Base-by-base conservation (phyloP, 805 yeast species). In the Starmerella ratchasimensis region DNA sequence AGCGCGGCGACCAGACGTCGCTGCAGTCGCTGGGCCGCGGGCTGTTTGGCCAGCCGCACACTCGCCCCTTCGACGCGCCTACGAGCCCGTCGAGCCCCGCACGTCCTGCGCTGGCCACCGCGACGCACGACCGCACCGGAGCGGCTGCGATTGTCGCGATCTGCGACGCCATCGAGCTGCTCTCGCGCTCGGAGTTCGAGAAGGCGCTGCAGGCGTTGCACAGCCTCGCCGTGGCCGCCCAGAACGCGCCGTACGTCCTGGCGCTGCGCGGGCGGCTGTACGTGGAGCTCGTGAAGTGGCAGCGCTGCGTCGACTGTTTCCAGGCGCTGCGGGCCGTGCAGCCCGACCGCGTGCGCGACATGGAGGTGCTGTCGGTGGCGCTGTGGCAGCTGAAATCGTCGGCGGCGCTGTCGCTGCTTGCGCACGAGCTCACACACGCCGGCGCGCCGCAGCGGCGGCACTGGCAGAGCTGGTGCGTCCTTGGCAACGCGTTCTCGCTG, bases 351-450 rank as follows among this genome's bases (percentile, higher is more conserved):
- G 55, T 77, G 13, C 75, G 73, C 44, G 97, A 84, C 54, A 82
- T 88, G 90, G 97, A 90, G 52, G 74, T 76, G 49, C 84, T 72
- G 53, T 83, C 95, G 0, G 88, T 97, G 0, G 63, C 84, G 21
- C 64, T 88, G 41, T 88, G 98, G 98, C 97, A 90, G 61, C 60
- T 84, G 34, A 88, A 80, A 39, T 76, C 76, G 51, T 84, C 80
- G 33, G 71, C 73, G 16, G 86, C 77, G 38, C 64, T 90, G 36
- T 76, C 90, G n/a, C 74, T 69, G 50, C 64, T 90, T 39, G 80
- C 94, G 3, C 81, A 80, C 53, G 95, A 84, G 47, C 62, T 88
- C 29, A 39, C 39, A 16, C 40, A 38, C 13, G 64, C 75, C 44
- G 33, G 28, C 2, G 80, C 75, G 41, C 62, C 74, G 14, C 72